A percentile compares a stretch with the other conserved stretches of the same genome.
Evolutionary conservation across 495 filamentous ascomycete genomes (phyloP).

Genomic region (Glonium stellatum): DNA sequence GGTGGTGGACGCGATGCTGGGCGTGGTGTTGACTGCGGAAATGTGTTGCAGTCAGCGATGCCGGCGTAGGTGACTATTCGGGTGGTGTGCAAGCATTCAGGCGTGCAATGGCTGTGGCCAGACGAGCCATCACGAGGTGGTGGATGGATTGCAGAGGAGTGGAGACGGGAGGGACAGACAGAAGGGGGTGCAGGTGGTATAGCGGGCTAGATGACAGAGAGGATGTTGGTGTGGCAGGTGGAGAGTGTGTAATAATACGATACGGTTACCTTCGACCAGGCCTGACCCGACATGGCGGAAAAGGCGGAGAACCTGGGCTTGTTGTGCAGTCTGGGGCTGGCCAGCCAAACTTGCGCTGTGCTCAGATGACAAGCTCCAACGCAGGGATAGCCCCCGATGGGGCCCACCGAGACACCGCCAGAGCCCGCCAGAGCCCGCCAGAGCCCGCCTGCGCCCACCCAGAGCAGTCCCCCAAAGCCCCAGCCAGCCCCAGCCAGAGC

Average conservation of each 20-base stretch:
- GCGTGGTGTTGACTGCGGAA: background rate
- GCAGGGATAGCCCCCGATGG: background rate
- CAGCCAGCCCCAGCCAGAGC: no score
- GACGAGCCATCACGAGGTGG: background rate
- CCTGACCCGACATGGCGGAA: constrained; percentile 4
- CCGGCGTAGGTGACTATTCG: background rate
- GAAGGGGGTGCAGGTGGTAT: no score
- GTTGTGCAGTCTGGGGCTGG: constrained; percentile 3
- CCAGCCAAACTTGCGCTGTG: no score
- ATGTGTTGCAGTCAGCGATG: background rate
- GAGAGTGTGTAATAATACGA: background rate
- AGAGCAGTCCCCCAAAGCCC: no score
- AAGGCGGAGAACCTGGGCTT: constrained; percentile 9
- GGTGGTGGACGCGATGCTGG: background rate
- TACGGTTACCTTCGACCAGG: background rate
- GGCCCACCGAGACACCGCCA: background rate
- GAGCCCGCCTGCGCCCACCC: no score
- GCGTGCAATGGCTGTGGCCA: background rate
- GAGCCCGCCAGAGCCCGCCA: no score
- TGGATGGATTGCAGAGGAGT: background rate
- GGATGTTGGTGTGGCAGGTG: no score
- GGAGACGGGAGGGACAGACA: background rate
- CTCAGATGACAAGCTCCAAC: background rate
- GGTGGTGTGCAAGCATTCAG: background rate
- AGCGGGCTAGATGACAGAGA: no score